phyloP scores from a whole-genome alignment of 257 asterid genomes.

The Nicotiana attenuata region DNA sequence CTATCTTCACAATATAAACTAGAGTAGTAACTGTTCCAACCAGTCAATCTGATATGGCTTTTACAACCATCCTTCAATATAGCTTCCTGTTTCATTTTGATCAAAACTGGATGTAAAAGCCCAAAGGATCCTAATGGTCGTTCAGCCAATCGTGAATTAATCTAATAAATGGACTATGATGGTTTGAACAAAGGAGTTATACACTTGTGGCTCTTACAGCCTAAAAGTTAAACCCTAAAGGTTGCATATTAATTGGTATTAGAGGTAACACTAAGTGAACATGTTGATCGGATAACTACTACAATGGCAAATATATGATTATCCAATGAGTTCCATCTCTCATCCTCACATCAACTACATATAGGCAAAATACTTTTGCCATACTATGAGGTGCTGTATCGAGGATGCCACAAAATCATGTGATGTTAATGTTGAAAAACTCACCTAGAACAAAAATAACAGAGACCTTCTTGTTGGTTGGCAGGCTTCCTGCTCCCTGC shows the following conservation, averaged over 20 bases:
- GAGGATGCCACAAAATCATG: not conserved
- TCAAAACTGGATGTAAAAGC: not conserved
- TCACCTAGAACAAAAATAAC: constrained; percentile 25
- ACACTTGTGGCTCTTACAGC: not conserved
- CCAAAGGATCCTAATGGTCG: not conserved
- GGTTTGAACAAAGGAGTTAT: not conserved
- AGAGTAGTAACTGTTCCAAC: not conserved
- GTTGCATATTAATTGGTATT: not conserved
- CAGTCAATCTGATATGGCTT: not conserved
- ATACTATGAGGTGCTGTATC: not conserved
- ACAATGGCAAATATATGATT: not conserved
- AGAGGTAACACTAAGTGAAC: not conserved
- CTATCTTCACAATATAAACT: not conserved
- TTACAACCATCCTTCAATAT: not conserved
- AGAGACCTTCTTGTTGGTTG: constrained; percentile 14
- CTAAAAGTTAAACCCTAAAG: not conserved
- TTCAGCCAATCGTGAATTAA: not conserved
- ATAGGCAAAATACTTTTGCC: not conserved
- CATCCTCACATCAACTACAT: not conserved
- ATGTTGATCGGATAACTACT: not conserved
- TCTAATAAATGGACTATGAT: not conserved
- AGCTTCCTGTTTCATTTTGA: not conserved
- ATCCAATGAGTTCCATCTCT: not conserved
- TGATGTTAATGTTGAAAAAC: not conserved
- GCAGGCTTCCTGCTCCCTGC: constrained; percentile 20